These are phyloP conservation scores for Meyerozyma guilliermondii DNA, from an alignment of 1,139 yeast genomes.

Conservation along the genomic window DNA sequence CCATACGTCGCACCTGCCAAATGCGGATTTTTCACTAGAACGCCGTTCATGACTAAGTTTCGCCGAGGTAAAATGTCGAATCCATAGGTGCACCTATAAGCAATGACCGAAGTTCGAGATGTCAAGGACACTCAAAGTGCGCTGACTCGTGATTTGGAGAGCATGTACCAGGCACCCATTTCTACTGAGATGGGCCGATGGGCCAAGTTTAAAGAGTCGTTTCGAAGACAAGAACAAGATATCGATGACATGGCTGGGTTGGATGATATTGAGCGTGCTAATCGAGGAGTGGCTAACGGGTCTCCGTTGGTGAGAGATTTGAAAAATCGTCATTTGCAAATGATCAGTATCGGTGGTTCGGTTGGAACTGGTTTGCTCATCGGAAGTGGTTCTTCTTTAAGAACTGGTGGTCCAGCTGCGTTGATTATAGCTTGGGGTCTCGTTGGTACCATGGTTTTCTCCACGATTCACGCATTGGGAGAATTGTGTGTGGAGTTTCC, in stretches of 20 bases:
- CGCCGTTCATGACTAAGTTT: constrained; percentile 1
- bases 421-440: constrained; percentile 64
- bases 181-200: background rate
- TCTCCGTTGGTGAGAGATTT: constrained; percentile 36
- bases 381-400: constrained; percentile 67
- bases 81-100: background rate
- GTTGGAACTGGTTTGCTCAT: constrained; percentile 69
- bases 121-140: background rate
- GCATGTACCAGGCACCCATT: background rate
- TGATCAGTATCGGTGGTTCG: constrained; percentile 64
- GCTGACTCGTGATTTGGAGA: background rate
- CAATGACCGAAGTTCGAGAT: background rate
- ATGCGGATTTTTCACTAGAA: constrained; percentile 1
- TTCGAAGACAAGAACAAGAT: background rate
- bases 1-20: constrained; percentile 1
- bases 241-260: constrained; percentile 13
- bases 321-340: constrained; percentile 50
- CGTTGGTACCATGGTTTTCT: constrained; percentile 65
- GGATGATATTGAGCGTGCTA: constrained; percentile 27
- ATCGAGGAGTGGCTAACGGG: constrained; percentile 18
- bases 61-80: background rate
- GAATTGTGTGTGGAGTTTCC: constrained; percentile 80
- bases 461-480: constrained; percentile 80
- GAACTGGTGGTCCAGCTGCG: constrained; percentile 78
- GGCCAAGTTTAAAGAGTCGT: background rate